Evolutionary conservation across 306 rosid genomes (phyloP), one percentile per base, ranked within the genome.

Genomic region (Vigna trinervia): DNA sequence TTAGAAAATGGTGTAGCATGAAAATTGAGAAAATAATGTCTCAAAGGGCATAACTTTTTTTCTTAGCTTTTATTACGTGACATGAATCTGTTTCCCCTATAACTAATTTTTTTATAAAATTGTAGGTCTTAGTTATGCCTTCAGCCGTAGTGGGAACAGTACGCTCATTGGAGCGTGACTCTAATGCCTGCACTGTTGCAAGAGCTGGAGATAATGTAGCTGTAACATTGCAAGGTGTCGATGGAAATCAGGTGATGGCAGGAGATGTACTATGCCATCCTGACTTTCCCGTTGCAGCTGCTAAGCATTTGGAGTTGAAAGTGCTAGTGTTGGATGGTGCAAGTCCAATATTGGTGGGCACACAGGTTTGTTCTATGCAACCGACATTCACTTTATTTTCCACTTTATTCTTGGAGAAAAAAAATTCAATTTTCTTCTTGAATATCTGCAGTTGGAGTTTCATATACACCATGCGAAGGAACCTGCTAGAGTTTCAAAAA

Each of bases 231-330:
- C 92, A 92, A 76, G 98, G 92, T 82, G 82, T 95, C 26, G 97
- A 90, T 69, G 89, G 76, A 52, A 86, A 78, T 79, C 85, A 80
- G 69, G 96, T 92, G 74, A 85, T 76, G 83, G 87, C 98, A 20
- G 99, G 99, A 34, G 97, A 91, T 9, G 97, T 95, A 15, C 86
- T 95, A 32, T 95, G 99, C 85, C 98, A 95, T 85, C 99, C 97
- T 32, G 91, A 87, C 85, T 92, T 91, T 81, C 99, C 97, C 5
- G 92, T 89, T 79, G 69, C 82, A 12, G 71, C 87, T 62, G 87
- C 97, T 63, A 95, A 83, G 66, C 96, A 84, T 82, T 87, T 95
- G 88, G 99, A 90, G 81, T 77, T 95, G 86, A 92, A 88, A 83
- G 82, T 95, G 80, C 92, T 95, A 76, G 82, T 89, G 64, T 88